Evolutionary conservation across 441 rosid species (phyloP).

Genomic region (Pelargonium cotyledonis): DNA sequence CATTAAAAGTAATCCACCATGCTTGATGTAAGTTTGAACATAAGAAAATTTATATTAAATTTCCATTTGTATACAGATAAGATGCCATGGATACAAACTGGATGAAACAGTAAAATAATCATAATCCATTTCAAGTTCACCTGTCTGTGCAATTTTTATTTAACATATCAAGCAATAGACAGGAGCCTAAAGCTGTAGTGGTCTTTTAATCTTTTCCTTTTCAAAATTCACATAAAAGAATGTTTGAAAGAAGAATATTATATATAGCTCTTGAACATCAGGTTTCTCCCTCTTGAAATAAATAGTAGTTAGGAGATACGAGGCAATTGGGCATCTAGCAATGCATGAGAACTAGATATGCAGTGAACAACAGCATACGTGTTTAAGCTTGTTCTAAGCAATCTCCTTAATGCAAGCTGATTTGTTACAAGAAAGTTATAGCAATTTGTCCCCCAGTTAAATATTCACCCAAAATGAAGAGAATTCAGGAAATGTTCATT

Average conservation of each 20-base stretch:
- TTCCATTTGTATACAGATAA: background rate
- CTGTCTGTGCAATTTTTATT: background rate
- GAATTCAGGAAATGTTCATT: background rate
- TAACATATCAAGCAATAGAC: background rate
- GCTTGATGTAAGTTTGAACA: background rate
- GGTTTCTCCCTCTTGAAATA: background rate
- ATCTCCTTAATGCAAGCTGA: background rate
- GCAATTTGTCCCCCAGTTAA: background rate
- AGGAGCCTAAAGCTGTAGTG: background rate
- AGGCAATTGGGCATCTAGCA: background rate
- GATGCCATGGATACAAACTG: background rate
- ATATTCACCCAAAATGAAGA: background rate
- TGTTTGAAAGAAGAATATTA: background rate
- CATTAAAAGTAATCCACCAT: constrained; percentile 5
- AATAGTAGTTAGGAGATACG: background rate
- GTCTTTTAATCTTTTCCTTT: background rate
- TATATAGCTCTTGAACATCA: background rate
- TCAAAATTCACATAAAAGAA: background rate
- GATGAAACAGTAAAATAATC: background rate
- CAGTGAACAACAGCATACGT: background rate
- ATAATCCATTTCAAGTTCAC: background rate
- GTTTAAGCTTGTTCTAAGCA: background rate
- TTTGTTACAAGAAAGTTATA: background rate
- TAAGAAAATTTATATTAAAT: constrained; percentile 8
- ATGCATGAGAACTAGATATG: background rate